Evolutionary conservation across 352 stramenopile species (phyloP).

Genomic region (Phytophthora gonapodyides): DNA sequence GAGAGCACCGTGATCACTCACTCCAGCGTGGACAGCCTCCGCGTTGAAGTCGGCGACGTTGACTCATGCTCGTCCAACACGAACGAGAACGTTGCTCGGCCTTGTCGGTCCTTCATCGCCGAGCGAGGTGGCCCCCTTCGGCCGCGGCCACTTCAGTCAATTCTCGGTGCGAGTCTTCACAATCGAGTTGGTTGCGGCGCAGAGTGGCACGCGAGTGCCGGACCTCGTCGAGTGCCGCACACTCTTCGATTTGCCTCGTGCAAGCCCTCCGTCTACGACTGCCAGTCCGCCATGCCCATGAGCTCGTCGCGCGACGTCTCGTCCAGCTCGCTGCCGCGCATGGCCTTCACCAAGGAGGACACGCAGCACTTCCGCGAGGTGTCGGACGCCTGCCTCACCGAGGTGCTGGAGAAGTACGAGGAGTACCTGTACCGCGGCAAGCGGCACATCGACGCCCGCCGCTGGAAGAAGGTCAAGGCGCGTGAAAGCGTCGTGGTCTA

Average conservation of each 20-base stretch:
- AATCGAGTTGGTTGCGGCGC: too few species aligned
- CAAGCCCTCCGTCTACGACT: too few species aligned
- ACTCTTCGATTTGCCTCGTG: conserved; percentile 20
- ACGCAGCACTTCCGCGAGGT: conserved; percentile 35
- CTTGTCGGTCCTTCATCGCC: too few species aligned
- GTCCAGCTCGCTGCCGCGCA: conserved; percentile 33
- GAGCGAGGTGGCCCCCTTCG: too few species aligned
- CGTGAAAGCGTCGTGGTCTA: conserved; percentile 43
- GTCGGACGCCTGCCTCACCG: conserved; percentile 27
- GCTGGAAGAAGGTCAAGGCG: conserved; percentile 48
- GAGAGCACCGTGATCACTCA: too few species aligned
- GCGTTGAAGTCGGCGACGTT: too few species aligned
- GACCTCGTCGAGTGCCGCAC: conserved; percentile 7
- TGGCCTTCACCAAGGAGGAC: conserved; percentile 41
- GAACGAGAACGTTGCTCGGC: too few species aligned
- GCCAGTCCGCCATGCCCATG: conserved; percentile 17
- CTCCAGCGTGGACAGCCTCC: too few species aligned
- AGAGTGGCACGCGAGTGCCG: background rate
- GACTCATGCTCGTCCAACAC: too few species aligned
- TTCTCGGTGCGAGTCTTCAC: too few species aligned
- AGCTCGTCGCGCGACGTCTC: conserved; percentile 22
- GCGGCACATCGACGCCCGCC: conserved; percentile 36
- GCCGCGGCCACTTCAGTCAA: too few species aligned
- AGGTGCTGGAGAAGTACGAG: conserved; percentile 48
- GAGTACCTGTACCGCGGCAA: conserved; percentile 32